Base-by-base conservation (phyloP, 1,284 basidiomycete species). In the Pseudozyma sp. region DNA sequence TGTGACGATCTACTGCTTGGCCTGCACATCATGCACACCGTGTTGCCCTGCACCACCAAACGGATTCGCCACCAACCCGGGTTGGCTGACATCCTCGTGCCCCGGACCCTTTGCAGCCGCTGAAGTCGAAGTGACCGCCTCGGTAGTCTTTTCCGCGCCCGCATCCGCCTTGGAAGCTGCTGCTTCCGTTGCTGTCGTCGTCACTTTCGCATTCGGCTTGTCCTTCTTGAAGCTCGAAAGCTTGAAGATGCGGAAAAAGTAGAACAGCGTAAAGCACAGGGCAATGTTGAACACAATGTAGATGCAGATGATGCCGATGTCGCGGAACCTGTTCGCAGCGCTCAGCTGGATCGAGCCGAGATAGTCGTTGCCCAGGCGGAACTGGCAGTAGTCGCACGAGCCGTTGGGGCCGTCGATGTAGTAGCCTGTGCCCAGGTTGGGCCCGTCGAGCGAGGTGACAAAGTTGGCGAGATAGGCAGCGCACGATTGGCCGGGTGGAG, bases 251-350 rank as follows among this genome's bases (percentile, higher is more conserved):
- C 77, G 60, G 74, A 78, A 78, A n/a, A 76, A 61, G 59, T 74
- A 83, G 54, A 81, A 81, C 51, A 78, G 54, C 3, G 44, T 57
- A 48, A 73, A 78, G 56, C 64, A 63, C 35, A 78, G 77, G 11
- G 51, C 51, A 14, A 83, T 55, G 70, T 92, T 92, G 85, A 92
- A 88, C 16, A 86, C 75, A 69, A 90, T 88, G 84, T 89, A 92
- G 0, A 85, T 89, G 79, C 87, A 88, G 65, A 92, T 84, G 50
- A 92, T 83, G 19, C 80, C 80, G 17, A 82, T 40, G 57, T 81
- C 67, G n/a, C 79, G 68, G 71, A 63, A 82, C 17, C 64, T 54
- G 40, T 67, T 44, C 4, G 39, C 4, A 10, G 73, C 71, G 37
- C 53, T 37, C 34, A 82, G 54, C 29, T 34, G 17, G 47, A 78